phyloP scores from a whole-genome alignment of 192 early-diverging fungal genomes.

The Coemansia sp. region DNA sequence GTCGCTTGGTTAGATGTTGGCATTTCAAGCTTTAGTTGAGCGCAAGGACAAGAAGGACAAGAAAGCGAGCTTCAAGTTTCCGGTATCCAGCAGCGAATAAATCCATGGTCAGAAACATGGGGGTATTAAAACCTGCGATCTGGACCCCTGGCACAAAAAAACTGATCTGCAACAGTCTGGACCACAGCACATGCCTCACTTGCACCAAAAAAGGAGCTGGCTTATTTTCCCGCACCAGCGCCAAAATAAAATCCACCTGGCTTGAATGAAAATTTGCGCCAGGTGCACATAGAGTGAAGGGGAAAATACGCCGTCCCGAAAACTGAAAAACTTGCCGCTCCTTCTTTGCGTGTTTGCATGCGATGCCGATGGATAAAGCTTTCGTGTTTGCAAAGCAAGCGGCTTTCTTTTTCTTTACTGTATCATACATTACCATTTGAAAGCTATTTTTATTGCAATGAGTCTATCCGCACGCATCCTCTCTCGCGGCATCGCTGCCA shows the following conservation, averaged over 20 bases:
- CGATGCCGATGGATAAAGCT: conserved; percentile 2
- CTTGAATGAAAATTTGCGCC: conserved; percentile 2
- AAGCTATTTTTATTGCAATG: conserved; percentile 7
- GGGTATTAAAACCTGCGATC: background rate
- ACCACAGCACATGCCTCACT: background rate
- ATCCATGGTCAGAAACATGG: background rate
- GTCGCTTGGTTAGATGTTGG: background rate
- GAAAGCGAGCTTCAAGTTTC: background rate
- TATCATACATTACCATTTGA: no score
- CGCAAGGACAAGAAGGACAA: background rate
- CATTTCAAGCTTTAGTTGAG: background rate
- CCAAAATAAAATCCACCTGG: background rate
- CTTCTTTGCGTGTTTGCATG: conserved; percentile 7
- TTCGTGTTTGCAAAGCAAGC: no score
- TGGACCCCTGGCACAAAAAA: background rate
- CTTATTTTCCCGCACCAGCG: conserved; percentile 1
- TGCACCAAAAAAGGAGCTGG: no score
- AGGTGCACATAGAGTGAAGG: no score
- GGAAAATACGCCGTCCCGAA: conserved; percentile 7
- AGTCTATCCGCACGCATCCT: conserved; percentile 24
- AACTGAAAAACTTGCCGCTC: conserved; percentile 6
- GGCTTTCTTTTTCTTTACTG: no score
- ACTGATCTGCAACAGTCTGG: conserved; percentile 13
- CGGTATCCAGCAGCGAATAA: background rate
- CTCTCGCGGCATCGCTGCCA: conserved; percentile 17